Percentiles rank a stretch among this genome's conserved stretches.
These are phyloP conservation scores for Pleurotus citrinopileatus DNA, from an alignment of 768 basidiomycete genomes.

Conservation along the genomic window DNA sequence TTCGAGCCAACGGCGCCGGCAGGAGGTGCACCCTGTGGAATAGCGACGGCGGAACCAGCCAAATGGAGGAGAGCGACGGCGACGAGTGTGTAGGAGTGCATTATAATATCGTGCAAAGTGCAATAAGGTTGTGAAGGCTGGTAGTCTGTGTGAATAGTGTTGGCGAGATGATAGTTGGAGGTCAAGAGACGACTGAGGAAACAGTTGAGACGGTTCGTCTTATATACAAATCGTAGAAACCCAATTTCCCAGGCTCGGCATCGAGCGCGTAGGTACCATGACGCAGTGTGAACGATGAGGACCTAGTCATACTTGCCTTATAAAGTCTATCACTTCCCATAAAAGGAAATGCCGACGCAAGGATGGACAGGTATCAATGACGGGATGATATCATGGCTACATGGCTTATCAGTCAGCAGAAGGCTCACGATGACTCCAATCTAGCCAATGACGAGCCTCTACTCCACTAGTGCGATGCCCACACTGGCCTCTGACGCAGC, in stretches of 20 bases:
- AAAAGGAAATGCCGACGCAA: neutral
- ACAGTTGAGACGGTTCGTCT: neutral
- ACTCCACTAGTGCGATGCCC: neutral
- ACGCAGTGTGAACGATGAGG: neutral
- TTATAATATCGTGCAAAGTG: neutral
- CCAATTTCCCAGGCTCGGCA: neutral
- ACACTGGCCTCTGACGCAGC: too few relatives aligned
- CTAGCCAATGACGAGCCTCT: neutral
- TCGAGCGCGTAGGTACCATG: neutral
- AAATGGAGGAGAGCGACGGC: neutral
- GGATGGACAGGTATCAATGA: too few relatives aligned
- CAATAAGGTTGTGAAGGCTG: neutral
- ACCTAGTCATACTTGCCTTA: neutral
- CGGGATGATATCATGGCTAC: neutral
- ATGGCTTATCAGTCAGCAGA: neutral
- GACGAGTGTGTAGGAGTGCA: neutral
- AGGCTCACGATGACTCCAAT: neutral
- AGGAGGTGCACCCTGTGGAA: too few relatives aligned
- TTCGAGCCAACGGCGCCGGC: too few relatives aligned
- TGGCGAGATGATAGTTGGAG: constrained; percentile 17
- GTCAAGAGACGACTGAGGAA: neutral
- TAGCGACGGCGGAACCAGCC: neutral
- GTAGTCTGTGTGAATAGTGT: constrained; percentile 5
- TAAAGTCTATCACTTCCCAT: neutral
- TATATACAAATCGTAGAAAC: neutral